Percentiles rank a stretch among this genome's conserved stretches.
Conservation (phyloP, 1,139 yeast genomes). For the Candida neerlandica region DNA sequence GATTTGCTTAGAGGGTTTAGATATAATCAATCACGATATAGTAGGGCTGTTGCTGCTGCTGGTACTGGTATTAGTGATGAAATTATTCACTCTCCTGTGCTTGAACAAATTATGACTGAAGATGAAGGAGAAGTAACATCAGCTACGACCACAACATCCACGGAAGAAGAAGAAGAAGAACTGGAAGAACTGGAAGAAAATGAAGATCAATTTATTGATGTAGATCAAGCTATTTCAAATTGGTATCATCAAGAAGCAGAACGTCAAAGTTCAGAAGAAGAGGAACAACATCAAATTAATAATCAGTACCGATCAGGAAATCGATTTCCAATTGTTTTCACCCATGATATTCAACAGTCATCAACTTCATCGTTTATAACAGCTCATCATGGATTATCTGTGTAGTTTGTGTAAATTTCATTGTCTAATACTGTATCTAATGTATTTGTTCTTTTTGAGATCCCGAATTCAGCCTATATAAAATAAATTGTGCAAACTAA, state of each 20-base stretch:
- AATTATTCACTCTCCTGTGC: not conserved
- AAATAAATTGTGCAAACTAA: not conserved
- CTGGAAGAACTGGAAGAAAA: not conserved
- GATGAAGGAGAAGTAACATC: not conserved
- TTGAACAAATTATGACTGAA: constrained; percentile 1
- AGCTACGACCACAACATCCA: too few species aligned
- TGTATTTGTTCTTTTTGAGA: not conserved
- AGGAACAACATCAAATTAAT: constrained; percentile 1
- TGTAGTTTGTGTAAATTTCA: constrained; percentile 1
- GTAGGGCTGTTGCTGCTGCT: not conserved
- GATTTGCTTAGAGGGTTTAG: constrained; percentile 15
- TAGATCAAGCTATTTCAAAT: constrained; percentile 13
- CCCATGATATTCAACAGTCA: constrained; percentile 7
- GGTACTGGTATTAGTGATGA: not conserved
- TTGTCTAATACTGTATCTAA: not conserved
- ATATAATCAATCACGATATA: constrained; percentile 12
- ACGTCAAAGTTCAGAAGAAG: too few species aligned
- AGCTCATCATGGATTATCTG: constrained; percentile 7
- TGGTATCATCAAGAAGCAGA: not conserved
- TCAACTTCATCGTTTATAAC: constrained; percentile 14
- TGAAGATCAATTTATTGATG: constrained; percentile 15
- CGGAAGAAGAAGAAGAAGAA: not conserved
- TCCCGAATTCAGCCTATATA: not conserved
- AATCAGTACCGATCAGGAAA: constrained; percentile 7
- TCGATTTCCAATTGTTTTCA: constrained; percentile 1